Evolutionary conservation across 176 grass and related monocot species (phyloP).

Genomic region (Canna indica): DNA sequence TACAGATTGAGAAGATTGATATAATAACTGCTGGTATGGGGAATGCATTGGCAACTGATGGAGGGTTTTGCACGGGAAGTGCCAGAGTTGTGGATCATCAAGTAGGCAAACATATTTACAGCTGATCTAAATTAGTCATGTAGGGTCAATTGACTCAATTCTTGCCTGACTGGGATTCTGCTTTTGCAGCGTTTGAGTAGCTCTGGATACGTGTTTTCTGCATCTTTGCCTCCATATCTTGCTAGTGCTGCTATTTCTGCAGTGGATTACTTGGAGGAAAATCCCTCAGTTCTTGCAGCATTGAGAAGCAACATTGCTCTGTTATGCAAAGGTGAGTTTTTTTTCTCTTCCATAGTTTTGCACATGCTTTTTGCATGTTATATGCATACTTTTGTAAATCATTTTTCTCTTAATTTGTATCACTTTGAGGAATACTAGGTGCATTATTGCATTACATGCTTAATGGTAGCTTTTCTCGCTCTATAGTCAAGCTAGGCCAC

Average conservation of each 20-base stretch:
- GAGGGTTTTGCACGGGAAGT: slow-evolving; percentile 89
- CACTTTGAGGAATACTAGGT: no score
- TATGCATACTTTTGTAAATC: background rate
- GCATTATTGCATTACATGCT: no score
- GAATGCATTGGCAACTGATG: slow-evolving; percentile 85
- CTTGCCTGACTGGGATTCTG: slow-evolving; percentile 11
- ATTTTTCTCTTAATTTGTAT: no score
- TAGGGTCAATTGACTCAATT: slow-evolving; percentile 8
- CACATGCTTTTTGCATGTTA: background rate
- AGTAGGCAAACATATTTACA: slow-evolving; percentile 35
- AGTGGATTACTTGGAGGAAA: slow-evolving; percentile 76
- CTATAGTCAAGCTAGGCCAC: no score
- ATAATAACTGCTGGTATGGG: slow-evolving; percentile 99
- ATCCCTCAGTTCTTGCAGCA: slow-evolving; percentile 55
- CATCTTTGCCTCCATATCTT: slow-evolving; percentile 91
- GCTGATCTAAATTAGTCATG: background rate
- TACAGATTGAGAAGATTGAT: slow-evolving; percentile 93
- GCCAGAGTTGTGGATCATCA: slow-evolving; percentile 95
- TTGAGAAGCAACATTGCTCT: slow-evolving; percentile 60
- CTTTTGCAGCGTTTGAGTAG: slow-evolving; percentile 80
- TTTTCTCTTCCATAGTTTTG: background rate
- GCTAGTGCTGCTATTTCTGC: slow-evolving; percentile 80
- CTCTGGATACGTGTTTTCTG: slow-evolving; percentile 88
- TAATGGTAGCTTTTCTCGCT: no score
- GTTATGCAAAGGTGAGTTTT: slow-evolving; percentile 44